Conservation (phyloP, 768 basidiomycete species). For the Trametes cingulata region DNA sequence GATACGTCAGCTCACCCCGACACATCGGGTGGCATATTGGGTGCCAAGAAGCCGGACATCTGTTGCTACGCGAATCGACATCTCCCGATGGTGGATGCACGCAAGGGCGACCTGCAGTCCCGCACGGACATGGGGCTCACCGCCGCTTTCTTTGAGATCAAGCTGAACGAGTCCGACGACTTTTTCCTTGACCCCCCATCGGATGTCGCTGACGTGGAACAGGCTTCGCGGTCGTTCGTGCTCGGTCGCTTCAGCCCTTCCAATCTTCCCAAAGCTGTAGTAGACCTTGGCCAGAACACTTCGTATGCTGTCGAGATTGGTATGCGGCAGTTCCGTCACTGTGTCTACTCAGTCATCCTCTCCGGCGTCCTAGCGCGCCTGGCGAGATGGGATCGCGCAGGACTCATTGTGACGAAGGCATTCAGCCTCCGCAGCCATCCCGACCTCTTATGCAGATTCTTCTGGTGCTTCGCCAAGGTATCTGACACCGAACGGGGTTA, state of each 20-base stretch:
- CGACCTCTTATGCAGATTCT: slow-evolving; percentile 30
- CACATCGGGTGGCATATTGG: neutral
- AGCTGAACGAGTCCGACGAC: neutral
- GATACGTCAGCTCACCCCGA: neutral
- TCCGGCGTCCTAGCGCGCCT: slow-evolving; percentile 29
- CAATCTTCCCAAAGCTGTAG: neutral
- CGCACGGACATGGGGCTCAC: slow-evolving; percentile 4
- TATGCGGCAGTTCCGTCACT: slow-evolving; percentile 32
- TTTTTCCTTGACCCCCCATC: slow-evolving; percentile 5
- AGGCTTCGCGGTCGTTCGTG: neutral
- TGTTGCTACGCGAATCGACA: neutral
- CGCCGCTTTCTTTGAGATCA: slow-evolving; percentile 17
- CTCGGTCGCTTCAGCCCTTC: neutral
- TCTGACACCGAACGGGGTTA: slow-evolving; percentile 27
- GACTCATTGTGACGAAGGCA: slow-evolving; percentile 30
- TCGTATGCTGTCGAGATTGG: slow-evolving; percentile 6
- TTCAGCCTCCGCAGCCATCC: slow-evolving; percentile 30
- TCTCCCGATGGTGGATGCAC: neutral
- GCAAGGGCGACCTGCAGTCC: neutral
- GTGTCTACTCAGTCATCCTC: slow-evolving; percentile 32
- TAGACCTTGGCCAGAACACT: neutral
- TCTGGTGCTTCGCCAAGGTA: slow-evolving; percentile 31
- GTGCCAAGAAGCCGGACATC: slow-evolving; percentile 4
- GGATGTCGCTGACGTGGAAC: neutral
- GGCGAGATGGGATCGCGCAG: slow-evolving; percentile 37